Percentiles rank a stretch among this genome's conserved stretches.
These are phyloP conservation scores for Garcileccinum viscosum DNA, from an alignment of 1,284 basidiomycete genomes.

Conservation along the genomic window DNA sequence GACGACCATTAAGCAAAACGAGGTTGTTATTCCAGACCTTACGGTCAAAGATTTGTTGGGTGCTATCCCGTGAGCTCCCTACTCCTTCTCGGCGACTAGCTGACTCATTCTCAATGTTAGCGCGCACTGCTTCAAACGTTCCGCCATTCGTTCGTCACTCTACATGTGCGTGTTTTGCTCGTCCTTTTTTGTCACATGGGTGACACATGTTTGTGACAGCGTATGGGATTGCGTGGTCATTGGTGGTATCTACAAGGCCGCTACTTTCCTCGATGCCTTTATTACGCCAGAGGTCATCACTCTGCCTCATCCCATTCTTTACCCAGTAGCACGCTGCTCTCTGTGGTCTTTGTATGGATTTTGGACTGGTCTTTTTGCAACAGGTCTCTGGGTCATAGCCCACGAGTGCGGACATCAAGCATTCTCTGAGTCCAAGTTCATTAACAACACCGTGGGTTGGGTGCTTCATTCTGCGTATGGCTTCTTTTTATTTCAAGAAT, in stretches of 20 bases:
- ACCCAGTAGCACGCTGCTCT: slow-evolving; percentile 68
- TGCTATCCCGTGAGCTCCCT: slow-evolving; percentile 79
- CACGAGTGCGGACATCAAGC: slow-evolving; percentile 96
- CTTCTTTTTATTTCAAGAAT: slow-evolving; percentile 17
- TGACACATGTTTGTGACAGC: slow-evolving; percentile 44
- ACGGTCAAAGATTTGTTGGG: slow-evolving; percentile 87
- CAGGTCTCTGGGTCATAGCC: slow-evolving; percentile 94
- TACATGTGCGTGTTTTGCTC: slow-evolving; percentile 65
- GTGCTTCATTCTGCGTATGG: slow-evolving; percentile 86
- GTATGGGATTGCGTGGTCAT: slow-evolving; percentile 81
- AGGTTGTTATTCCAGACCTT: slow-evolving; percentile 79
- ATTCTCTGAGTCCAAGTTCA: slow-evolving; percentile 91
- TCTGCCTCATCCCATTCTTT: slow-evolving; percentile 70
- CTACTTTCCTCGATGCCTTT: slow-evolving; percentile 71
- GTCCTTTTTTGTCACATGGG: slow-evolving; percentile 26
- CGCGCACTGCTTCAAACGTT: slow-evolving; percentile 92
- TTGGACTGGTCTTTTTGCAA: slow-evolving; percentile 85
- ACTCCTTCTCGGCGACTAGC: background rate
- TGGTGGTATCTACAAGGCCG: slow-evolving; percentile 71
- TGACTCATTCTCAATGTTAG: slow-evolving; percentile 45
- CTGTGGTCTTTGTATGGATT: slow-evolving; percentile 88
- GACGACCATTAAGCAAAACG: slow-evolving; percentile 59
- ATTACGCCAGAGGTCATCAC: slow-evolving; percentile 61
- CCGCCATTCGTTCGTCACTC: slow-evolving; percentile 80
- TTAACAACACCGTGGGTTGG: slow-evolving; percentile 97